A percentile compares a stretch with the other conserved stretches of the same genome.
phyloP scores from a whole-genome alignment of 1,284 basidiomycete genomes.

The Ceratobasidium sp. region DNA sequence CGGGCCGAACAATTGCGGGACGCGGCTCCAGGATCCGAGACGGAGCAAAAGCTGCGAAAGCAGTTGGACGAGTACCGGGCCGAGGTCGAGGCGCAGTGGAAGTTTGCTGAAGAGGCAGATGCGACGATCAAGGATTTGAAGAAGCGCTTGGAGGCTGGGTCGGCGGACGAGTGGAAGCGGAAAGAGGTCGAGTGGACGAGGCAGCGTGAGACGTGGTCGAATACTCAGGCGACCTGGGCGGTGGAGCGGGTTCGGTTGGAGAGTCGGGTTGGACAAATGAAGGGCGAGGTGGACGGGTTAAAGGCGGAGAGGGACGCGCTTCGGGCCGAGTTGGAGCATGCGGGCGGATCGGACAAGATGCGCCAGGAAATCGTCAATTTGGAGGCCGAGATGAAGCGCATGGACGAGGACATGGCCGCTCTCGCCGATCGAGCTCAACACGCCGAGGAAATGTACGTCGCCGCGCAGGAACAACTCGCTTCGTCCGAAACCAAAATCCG shows the following conservation, averaged over 20 bases:
- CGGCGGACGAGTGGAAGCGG: constrained; percentile 22
- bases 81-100: constrained; percentile 36
- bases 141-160: neutral
- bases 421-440: constrained; percentile 26
- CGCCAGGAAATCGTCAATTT: neutral
- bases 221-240: neutral
- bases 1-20: constrained; percentile 11
- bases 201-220: neutral
- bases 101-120: constrained; percentile 32
- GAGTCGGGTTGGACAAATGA: neutral
- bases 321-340: neutral
- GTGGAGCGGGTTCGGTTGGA: constrained; percentile 5
- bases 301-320: constrained; percentile 22
- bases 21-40: neutral
- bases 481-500: neutral
- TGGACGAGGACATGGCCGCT: constrained; percentile 26
- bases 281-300: neutral
- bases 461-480: constrained; percentile 11
- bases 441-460: constrained; percentile 32
- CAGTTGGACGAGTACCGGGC: constrained; percentile 32
- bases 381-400: constrained; percentile 12
- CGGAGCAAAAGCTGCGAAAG: constrained; percentile 6
- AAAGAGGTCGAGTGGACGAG: constrained; percentile 15
- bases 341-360: neutral
- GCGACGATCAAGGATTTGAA: constrained; percentile 6